phyloP scores from a whole-genome alignment of 148 eudicot species.

The Rhododendron molle region DNA sequence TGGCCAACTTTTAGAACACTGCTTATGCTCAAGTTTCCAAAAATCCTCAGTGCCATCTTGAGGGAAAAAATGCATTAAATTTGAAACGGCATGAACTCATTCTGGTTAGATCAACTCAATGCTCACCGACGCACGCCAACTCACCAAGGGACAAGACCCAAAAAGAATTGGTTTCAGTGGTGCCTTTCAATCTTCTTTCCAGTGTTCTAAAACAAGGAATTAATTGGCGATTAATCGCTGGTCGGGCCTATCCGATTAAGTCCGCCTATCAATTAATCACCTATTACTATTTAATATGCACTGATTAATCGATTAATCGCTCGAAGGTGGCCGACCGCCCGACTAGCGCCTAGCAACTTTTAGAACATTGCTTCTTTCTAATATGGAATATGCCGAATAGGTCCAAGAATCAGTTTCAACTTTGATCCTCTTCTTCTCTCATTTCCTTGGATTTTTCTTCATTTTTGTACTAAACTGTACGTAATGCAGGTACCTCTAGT shows the following conservation, averaged over 20 bases:
- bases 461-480: neutral
- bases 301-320: too few relatives aligned
- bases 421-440: neutral
- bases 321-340: too few relatives aligned
- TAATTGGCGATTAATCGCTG: too few relatives aligned
- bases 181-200: neutral
- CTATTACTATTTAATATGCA: too few relatives aligned
- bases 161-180: neutral
- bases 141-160: neutral
- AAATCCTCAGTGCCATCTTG: neutral
- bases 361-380: neutral
- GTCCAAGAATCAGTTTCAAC: neutral
- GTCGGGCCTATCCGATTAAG: too few relatives aligned
- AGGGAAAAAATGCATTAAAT: neutral
- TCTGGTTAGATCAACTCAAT: neutral
- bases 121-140: neutral
- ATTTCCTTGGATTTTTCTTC: neutral
- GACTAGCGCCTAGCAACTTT: too few relatives aligned
- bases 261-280: too few relatives aligned
- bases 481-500: too few relatives aligned
- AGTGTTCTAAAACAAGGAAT: too few relatives aligned
- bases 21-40: neutral
- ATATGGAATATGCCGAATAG: neutral
- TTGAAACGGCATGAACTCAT: neutral
- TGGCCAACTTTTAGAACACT: too few relatives aligned